A percentile compares a stretch with the other conserved stretches of the same genome.
phyloP scores from a whole-genome alignment of 106 monocot genomes.

The Allium sativum region DNA sequence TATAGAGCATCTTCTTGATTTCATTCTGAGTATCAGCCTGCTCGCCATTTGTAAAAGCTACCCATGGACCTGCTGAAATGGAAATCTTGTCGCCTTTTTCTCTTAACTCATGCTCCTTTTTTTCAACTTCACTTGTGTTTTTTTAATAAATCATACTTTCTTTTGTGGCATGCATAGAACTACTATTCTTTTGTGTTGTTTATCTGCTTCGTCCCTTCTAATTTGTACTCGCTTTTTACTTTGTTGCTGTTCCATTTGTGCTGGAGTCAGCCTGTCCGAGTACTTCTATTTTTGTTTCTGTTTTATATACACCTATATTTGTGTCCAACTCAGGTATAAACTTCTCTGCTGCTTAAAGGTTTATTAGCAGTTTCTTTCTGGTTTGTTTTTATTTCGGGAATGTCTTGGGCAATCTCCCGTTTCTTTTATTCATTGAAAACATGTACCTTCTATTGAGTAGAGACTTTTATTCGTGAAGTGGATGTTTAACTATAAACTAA shows the following conservation, averaged over 20 bases:
- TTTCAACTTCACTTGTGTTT: not conserved
- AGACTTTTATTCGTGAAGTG: not conserved
- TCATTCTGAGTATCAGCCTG: slow-evolving; percentile 19
- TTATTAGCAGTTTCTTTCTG: not conserved
- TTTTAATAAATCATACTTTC: not conserved
- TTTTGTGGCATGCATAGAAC: not conserved
- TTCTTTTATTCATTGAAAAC: not conserved
- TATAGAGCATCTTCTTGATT: slow-evolving; percentile 42
- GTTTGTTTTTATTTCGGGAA: not conserved
- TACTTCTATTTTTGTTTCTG: not conserved
- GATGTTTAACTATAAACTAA: not conserved
- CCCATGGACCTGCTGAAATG: slow-evolving; percentile 16
- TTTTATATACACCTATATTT: no score
- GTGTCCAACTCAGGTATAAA: not conserved
- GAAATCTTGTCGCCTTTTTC: slow-evolving; percentile 14
- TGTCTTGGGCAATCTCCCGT: not conserved
- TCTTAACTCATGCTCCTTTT: no score
- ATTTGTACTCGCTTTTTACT: slow-evolving; percentile 2
- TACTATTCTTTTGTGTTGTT: not conserved
- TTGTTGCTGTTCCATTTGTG: not conserved
- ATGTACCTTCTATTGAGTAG: not conserved
- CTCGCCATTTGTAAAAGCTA: slow-evolving; percentile 1
- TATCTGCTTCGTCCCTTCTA: not conserved
- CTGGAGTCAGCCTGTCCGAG: no score
- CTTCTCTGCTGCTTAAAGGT: slow-evolving; percentile 1